Evolutionary conservation across 2,329 filamentous ascomycete species (phyloP).

Genomic region (Penicillium sumatraense): DNA sequence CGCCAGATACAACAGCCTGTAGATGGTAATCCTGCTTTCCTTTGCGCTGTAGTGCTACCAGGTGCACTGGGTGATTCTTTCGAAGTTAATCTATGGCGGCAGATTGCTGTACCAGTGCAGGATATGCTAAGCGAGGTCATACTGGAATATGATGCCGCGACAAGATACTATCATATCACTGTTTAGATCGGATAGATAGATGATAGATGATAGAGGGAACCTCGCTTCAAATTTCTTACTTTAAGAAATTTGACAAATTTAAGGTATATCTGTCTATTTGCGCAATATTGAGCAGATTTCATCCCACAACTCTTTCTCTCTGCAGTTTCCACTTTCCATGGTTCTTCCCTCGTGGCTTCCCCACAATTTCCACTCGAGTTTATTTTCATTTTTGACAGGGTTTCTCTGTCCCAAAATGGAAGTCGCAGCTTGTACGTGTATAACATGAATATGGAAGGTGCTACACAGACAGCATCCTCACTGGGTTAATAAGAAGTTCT

Average conservation of each 20-base stretch:
- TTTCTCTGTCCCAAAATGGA: neutral
- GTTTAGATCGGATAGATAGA: neutral
- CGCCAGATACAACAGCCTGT: neutral
- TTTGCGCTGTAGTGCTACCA: conserved; percentile 30
- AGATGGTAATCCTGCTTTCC: neutral
- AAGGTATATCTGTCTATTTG: neutral
- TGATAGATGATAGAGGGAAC: neutral
- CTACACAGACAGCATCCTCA: neutral
- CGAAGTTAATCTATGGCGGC: conserved; percentile 47
- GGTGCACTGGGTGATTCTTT: conserved; percentile 41
- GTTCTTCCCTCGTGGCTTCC: neutral
- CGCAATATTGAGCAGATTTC: neutral
- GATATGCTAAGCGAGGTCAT: conserved; percentile 49
- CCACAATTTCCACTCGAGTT: neutral
- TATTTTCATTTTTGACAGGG: neutral
- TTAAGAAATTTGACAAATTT: neutral
- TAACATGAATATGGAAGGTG: too few species aligned
- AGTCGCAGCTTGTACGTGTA: neutral
- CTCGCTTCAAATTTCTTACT: neutral
- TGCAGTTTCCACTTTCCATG: neutral
- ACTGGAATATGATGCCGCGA: conserved; percentile 50
- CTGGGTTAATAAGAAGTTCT: too few species aligned
- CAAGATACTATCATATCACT: conserved; percentile 48
- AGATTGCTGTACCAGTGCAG: conserved; percentile 38
- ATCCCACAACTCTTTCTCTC: neutral